phyloP scores from a whole-genome alignment of 768 basidiomycete species.

The Amanita pseudoporphyria region DNA sequence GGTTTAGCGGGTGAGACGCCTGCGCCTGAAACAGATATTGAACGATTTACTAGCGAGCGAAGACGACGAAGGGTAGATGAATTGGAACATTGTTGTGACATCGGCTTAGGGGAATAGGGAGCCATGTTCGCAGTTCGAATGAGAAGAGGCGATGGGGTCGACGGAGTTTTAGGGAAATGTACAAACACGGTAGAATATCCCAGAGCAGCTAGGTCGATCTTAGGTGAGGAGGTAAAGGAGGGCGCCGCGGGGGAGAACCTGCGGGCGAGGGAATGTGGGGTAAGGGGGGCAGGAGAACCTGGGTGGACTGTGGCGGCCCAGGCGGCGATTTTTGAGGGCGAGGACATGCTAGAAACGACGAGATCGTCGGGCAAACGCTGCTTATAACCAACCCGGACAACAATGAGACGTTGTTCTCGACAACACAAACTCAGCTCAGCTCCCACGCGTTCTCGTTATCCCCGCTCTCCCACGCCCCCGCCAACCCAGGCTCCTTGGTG shows the following conservation, averaged over 20 bases:
- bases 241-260: slow-evolving; percentile 22
- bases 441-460: slow-evolving; percentile 7
- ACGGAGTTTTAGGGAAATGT: slow-evolving; percentile 43
- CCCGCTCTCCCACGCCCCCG: slow-evolving; percentile 6
- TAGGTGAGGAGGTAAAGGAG: slow-evolving; percentile 25
- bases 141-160: slow-evolving; percentile 27
- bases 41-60: slow-evolving; percentile 40
- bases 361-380: background rate
- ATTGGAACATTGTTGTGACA: slow-evolving; percentile 8
- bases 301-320: slow-evolving; percentile 66
- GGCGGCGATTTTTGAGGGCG: slow-evolving; percentile 38
- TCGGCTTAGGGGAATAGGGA: slow-evolving; percentile 10
- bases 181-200: slow-evolving; percentile 64
- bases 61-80: slow-evolving; percentile 30
- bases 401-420: background rate
- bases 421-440: slow-evolving; percentile 11
- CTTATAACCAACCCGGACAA: background rate
- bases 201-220: slow-evolving; percentile 47
- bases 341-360: slow-evolving; percentile 23
- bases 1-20: slow-evolving; percentile 4
- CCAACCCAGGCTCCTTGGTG: slow-evolving; percentile 1
- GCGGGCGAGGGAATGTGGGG: background rate
- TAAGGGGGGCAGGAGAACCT: slow-evolving; percentile 44
- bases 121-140: slow-evolving; percentile 11
- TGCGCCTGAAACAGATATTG: slow-evolving; percentile 9